phyloP scores from a whole-genome alignment of 2,329 filamentous ascomycete species.

The Talaromyces piceae region DNA sequence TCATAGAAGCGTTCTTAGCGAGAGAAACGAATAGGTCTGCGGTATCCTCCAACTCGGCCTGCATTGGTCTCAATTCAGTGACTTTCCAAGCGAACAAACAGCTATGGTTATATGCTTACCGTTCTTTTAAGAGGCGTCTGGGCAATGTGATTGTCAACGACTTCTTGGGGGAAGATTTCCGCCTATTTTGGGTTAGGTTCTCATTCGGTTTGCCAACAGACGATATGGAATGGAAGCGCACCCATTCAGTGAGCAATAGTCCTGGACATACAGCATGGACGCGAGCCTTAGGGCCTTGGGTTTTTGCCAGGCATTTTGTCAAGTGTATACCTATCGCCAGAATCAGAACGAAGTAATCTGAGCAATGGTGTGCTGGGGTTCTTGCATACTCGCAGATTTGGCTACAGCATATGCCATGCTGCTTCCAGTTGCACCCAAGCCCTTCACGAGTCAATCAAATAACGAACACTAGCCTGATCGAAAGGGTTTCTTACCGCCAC shows the following conservation, averaged over 20 bases:
- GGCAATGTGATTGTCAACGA: constrained; percentile 47
- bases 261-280: constrained; percentile 60
- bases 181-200: constrained; percentile 33
- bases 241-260: constrained; percentile 62
- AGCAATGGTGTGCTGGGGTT: background rate
- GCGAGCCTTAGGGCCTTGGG: constrained; percentile 55
- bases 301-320: constrained; percentile 57
- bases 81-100: background rate
- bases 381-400: constrained; percentile 57
- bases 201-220: background rate
- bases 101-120: constrained; percentile 26
- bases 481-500: constrained; percentile 41
- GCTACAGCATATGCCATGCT: constrained; percentile 68
- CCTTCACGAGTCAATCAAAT: no score
- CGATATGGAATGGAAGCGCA: constrained; percentile 18
- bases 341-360: background rate
- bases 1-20: constrained; percentile 41
- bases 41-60: constrained; percentile 36
- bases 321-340: constrained; percentile 50
- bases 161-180: constrained; percentile 50
- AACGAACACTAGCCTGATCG: constrained; percentile 2
- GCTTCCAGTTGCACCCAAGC: constrained; percentile 45
- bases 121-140: constrained; percentile 53
- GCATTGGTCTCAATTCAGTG: background rate
- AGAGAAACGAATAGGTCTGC: constrained; percentile 34